These are phyloP conservation scores for Yamadazyma dushanensis DNA, from an alignment of 1,139 yeast species.

Conservation along the genomic window DNA sequence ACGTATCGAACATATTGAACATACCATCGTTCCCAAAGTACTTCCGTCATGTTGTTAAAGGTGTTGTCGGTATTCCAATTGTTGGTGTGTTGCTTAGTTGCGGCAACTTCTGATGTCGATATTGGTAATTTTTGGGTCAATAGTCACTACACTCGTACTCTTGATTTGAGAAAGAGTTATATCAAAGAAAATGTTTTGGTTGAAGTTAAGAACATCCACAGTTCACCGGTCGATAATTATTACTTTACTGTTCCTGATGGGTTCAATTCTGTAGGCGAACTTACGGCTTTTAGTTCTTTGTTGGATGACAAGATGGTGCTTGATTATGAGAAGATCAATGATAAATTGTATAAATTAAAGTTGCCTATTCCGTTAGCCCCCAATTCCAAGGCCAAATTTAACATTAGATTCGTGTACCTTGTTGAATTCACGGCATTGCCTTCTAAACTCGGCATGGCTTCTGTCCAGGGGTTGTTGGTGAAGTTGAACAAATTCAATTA, in stretches of 20 bases:
- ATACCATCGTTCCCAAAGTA: too few relatives aligned
- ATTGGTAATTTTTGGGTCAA: conserved; percentile 43
- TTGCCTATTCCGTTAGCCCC: conserved; percentile 72
- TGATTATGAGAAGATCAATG: conserved; percentile 29
- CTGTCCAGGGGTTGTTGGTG: conserved; percentile 59
- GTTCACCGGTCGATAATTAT: conserved; percentile 56
- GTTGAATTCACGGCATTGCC: conserved; percentile 63
- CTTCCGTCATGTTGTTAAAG: conserved; percentile 3
- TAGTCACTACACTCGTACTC: conserved; percentile 41
- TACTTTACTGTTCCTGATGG: conserved; percentile 54
- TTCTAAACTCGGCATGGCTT: conserved; percentile 56
- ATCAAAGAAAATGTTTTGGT: conserved; percentile 61
- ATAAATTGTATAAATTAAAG: conserved; percentile 39
- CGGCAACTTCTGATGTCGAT: conserved; percentile 1
- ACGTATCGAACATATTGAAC: background rate
- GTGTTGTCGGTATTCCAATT: conserved; percentile 2
- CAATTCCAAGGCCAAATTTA: conserved; percentile 50
- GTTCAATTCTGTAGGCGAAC: conserved; percentile 27
- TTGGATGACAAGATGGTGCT: conserved; percentile 24
- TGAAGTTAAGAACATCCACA: conserved; percentile 58
- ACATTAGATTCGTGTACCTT: conserved; percentile 54
- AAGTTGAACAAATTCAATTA: conserved; percentile 57
- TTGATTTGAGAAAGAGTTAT: conserved; percentile 70
- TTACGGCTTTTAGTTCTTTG: conserved; percentile 49
- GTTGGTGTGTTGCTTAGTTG: conserved; percentile 3